These are phyloP conservation scores for Phytopythium delawarense DNA, from an alignment of 352 stramenopile genomes.

Conservation along the genomic window DNA sequence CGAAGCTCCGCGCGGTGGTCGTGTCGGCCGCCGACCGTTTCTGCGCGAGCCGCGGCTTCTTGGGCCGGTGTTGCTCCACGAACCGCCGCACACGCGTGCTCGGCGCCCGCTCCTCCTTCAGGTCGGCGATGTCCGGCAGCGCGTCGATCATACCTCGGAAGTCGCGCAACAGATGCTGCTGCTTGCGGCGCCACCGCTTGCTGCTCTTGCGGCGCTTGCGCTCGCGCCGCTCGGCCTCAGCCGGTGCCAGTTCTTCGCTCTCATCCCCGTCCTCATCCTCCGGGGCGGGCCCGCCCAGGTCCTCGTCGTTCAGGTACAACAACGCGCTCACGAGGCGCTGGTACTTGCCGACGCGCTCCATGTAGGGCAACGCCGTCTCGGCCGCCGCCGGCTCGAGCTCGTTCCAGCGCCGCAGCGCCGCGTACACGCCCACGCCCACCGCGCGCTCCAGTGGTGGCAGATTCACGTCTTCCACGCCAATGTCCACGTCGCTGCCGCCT, in stretches of 20 bases:
- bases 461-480: slow-evolving; percentile 42
- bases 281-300: slow-evolving; percentile 2
- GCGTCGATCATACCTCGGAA: slow-evolving; percentile 25
- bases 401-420: slow-evolving; percentile 63
- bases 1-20: slow-evolving; percentile 49
- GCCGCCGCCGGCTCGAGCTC: slow-evolving; percentile 34
- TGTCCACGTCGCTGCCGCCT: slow-evolving; percentile 31
- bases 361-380: slow-evolving; percentile 49
- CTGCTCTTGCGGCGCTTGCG: slow-evolving; percentile 11
- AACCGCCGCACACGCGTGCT: slow-evolving; percentile 48
- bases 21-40: slow-evolving; percentile 62
- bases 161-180: slow-evolving; percentile 22
- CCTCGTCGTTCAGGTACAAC: slow-evolving; percentile 35
- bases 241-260: background rate
- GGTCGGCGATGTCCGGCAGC: slow-evolving; percentile 33
- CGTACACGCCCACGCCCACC: slow-evolving; percentile 51
- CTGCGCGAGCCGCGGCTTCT: slow-evolving; percentile 37
- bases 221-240: slow-evolving; percentile 10
- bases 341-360: slow-evolving; percentile 55
- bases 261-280: slow-evolving; percentile 17
- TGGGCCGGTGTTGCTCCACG: slow-evolving; percentile 43
- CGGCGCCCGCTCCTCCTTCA: slow-evolving; percentile 38
- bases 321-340: slow-evolving; percentile 45
- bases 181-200: slow-evolving; percentile 20
- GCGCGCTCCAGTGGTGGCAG: slow-evolving; percentile 50